These are phyloP conservation scores for Nakazawaea wyomingensis DNA, from an alignment of 805 yeast genomes.

Conservation along the genomic window DNA sequence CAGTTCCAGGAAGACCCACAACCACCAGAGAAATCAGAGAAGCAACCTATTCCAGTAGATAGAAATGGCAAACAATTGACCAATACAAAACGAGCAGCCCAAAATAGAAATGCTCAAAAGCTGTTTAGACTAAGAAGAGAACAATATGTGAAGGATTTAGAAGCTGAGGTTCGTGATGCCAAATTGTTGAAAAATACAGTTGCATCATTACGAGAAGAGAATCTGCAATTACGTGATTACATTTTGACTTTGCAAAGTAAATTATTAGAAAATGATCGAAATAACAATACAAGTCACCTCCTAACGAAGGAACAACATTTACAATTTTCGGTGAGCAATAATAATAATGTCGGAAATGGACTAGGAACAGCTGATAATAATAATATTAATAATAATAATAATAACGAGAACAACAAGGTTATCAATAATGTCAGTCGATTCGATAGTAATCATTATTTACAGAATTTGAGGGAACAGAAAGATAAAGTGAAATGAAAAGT, in stretches of 20 bases:
- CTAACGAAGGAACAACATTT: too few relatives aligned
- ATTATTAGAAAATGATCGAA: slow-evolving; percentile 38
- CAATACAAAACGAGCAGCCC: slow-evolving; percentile 81
- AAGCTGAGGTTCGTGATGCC: slow-evolving; percentile 59
- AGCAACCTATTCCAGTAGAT: slow-evolving; percentile 15
- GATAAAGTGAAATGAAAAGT: too few relatives aligned
- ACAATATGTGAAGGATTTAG: slow-evolving; percentile 73
- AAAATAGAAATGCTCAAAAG: slow-evolving; percentile 86
- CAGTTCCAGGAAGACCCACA: slow-evolving; percentile 9
- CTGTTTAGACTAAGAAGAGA: slow-evolving; percentile 87
- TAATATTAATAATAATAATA: not conserved
- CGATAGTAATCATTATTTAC: too few relatives aligned
- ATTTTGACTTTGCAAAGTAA: slow-evolving; percentile 65
- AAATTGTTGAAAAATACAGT: slow-evolving; percentile 59
- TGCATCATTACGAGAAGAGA: slow-evolving; percentile 64
- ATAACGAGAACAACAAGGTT: too few relatives aligned
- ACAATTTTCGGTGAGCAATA: too few relatives aligned
- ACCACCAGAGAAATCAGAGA: too few relatives aligned
- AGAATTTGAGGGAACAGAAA: too few relatives aligned
- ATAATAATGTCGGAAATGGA: too few relatives aligned
- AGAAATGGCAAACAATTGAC: slow-evolving; percentile 39
- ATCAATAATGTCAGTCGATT: too few relatives aligned
- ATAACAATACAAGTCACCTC: not conserved
- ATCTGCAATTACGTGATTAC: slow-evolving; percentile 66
- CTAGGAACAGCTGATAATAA: too few relatives aligned